These are phyloP conservation scores for Dioscorea zingiberensis DNA, from an alignment of 106 monocot genomes.

Conservation along the genomic window DNA sequence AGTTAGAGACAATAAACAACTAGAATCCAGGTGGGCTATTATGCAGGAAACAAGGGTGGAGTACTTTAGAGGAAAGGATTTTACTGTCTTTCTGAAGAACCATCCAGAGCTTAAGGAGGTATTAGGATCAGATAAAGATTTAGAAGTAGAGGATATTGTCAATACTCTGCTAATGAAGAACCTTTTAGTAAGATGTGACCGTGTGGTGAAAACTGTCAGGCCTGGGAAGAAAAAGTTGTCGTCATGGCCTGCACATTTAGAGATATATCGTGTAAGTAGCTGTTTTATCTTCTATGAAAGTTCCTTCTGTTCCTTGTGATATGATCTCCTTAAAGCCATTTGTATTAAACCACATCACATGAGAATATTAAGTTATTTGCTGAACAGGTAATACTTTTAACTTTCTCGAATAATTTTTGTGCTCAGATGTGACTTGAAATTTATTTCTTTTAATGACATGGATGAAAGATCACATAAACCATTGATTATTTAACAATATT, in stretches of 20 bases:
- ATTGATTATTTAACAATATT: too few species aligned
- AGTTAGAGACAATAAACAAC: conserved; percentile 95
- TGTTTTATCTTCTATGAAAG: not conserved
- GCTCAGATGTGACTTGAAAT: too few species aligned
- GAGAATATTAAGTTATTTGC: too few species aligned
- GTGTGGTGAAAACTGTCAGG: conserved; percentile 86
- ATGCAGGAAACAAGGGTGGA: conserved; percentile 97
- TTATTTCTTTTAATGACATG: too few species aligned
- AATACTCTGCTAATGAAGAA: conserved; percentile 69
- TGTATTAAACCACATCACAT: too few species aligned
- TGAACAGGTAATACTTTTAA: too few species aligned
- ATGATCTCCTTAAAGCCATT: too few species aligned
- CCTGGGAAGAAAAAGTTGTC: conserved; percentile 97
- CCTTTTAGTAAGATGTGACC: conserved; percentile 86
- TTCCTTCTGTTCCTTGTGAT: too few species aligned
- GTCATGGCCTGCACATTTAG: conserved; percentile 96
- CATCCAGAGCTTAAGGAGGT: conserved; percentile 76
- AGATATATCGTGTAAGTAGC: conserved; percentile 64
- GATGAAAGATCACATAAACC: too few species aligned
- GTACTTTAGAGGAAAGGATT: conserved; percentile 96
- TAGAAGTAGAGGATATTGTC: conserved; percentile 78
- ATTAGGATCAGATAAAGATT: conserved; percentile 67
- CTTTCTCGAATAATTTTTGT: too few species aligned
- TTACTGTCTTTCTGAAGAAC: conserved; percentile 63
- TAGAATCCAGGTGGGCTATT: conserved; percentile 98